phyloP scores from a whole-genome alignment of 768 basidiomycete species.

The Coprinopsis strossmayeri region DNA sequence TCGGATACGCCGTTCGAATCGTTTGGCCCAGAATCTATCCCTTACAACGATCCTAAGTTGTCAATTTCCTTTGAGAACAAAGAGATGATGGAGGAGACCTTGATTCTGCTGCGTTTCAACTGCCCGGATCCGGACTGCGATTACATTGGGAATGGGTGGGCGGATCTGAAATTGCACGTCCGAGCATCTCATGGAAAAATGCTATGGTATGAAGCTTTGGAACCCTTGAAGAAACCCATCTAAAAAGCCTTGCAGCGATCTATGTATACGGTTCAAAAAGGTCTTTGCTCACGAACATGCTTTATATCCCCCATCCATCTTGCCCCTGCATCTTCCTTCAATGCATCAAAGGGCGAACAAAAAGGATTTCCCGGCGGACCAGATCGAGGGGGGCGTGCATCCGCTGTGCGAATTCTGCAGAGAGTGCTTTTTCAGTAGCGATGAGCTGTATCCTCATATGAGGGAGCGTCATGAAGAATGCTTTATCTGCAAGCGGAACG shows the following conservation, averaged over 20 bases:
- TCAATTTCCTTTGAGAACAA: conserved; percentile 81
- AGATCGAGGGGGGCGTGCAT: conserved; percentile 65
- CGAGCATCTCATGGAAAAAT: conserved; percentile 67
- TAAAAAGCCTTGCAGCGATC: conserved; percentile 42
- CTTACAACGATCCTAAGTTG: conserved; percentile 66
- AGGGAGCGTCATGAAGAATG: conserved; percentile 93
- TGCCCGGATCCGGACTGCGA: conserved; percentile 84
- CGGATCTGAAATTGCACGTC: conserved; percentile 80
- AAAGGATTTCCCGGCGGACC: conserved; percentile 38
- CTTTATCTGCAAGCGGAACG: conserved; percentile 85
- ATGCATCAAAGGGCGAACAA: conserved; percentile 36
- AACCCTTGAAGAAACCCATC: background rate
- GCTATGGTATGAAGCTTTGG: conserved; percentile 59
- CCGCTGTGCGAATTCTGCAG: conserved; percentile 85
- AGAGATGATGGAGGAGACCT: conserved; percentile 93
- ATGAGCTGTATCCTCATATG: conserved; percentile 93
- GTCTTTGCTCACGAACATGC: conserved; percentile 95
- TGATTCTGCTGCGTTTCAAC: conserved; percentile 89
- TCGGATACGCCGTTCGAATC: conserved; percentile 54
- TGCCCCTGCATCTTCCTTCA: conserved; percentile 75
- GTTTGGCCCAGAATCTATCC: conserved; percentile 47
- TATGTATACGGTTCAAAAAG: conserved; percentile 87
- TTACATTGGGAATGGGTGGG: conserved; percentile 83
- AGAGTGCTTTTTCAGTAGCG: conserved; percentile 90
- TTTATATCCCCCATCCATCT: conserved; percentile 57